Base-by-base conservation (phyloP, 75 land plant genomes). In the Cupressus sempervirens region DNA sequence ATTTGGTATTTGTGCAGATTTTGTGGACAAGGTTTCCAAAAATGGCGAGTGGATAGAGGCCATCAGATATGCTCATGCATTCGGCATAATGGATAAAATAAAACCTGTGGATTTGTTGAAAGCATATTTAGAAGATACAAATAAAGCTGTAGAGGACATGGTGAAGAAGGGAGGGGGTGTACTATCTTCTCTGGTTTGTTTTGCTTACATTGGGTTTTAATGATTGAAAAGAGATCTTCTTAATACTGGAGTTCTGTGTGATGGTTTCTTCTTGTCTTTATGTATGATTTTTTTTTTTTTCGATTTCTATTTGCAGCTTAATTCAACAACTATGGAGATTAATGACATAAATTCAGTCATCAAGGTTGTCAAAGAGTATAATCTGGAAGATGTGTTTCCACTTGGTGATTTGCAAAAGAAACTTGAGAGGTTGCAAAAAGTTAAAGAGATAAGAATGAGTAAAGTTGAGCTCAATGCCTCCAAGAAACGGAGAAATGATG, bases 81-180 rank as follows among this genome's bases (percentile, higher is more conserved):
- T 84, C 41, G 85, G 79, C 80, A 40, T 84, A 23, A 9, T 84
- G 84, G 85, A 84, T 73, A 36, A 72, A 84, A 4, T 79, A 9
- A 76, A 73, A 13, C 36, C 7, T 1, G 11, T 16, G 3, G 30
- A 35, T 62, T 70, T 84, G 46, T 40, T 84, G 36, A 84, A 77
- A 72, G 26, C 84, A 16, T 84, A 79, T 36, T 26, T 84, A 29
- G 62, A 81, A 79, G 84, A 80, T 20, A 3, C 26, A 23, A 20
- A 70, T 29, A 84, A 84, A 84, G 70, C 82, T 38, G 83, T 65
- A 30, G 85, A 87, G 70, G 76, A 83, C 5, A 62, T 89, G 34
- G 29, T 89, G 41, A 87, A 79, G 62, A 84, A 46, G 45, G 89
- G 83, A 65, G 26, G 12, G 26, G 48, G 41, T 29, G 41, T n/a